Evolutionary conservation across 352 stramenopile genomes (phyloP), one percentile per base, ranked within the genome.

Genomic region (Stephanocyclus meneghinianus): DNA sequence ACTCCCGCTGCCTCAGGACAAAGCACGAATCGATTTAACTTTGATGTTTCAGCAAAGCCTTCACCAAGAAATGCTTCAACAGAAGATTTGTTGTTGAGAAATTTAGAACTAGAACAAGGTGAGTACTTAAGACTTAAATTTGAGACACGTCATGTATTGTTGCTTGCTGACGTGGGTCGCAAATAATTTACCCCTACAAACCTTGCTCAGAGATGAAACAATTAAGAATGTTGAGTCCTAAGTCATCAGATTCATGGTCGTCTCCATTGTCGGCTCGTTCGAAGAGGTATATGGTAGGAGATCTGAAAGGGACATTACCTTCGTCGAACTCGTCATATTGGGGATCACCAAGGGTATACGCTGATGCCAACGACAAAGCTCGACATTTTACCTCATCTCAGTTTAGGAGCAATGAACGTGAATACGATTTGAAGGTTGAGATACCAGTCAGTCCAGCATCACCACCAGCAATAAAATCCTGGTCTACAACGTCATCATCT

Each of bases 21-120:
- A 44, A 51, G 21, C 21, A 6, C 51, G 13, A 62, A 42, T 29
- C 48, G 32, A 26, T 69, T 74, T 47, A 80, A 42, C 42, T 69
- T 80, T 63, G 62, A 80, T 32, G 13, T 18, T 29, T 50, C 60
- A 59, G 15, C 11, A 21, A 48, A 35, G 11, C 26, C 35, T 30
- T 37, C 51, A 0, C 30, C 15, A 16, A 51, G 29, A 60, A 35
- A 56, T 47, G 57, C 18, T n/a, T 60, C 55, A 42, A 72, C 59
- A 30, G 37, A 76, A 71, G 48, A 79, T 21, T 64, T 84, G 47
- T 72, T 84, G 48, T 55, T 56, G 59, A 71, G 67, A 47, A 84
- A 84, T 68, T 16, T 57, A 29, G 47, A 83, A 32, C 57, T 83
- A 29, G 76, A 83, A 71, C 48, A 78, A 65, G 76, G 65, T 73